Percentiles rank a stretch among this genome's conserved stretches.
phyloP scores from a whole-genome alignment of 306 rosid genomes.

The Rosa lucieae region DNA sequence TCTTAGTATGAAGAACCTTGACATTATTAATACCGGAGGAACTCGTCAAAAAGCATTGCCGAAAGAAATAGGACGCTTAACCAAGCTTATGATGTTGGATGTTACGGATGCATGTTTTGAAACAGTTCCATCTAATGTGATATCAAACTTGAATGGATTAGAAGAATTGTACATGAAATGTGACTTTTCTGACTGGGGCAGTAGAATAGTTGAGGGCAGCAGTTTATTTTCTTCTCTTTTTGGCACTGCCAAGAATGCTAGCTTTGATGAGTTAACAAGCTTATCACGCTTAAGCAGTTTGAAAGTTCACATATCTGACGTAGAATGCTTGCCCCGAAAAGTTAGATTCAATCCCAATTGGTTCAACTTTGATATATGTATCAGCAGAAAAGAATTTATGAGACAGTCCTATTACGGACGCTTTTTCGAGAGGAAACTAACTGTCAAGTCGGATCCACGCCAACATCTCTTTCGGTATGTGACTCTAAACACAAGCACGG shows the following conservation, averaged over 20 bases:
- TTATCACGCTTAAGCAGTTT: background rate
- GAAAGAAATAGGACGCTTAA: too few species aligned
- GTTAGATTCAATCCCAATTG: background rate
- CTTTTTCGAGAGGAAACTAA: background rate
- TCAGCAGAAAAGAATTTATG: background rate
- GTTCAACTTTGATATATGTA: background rate
- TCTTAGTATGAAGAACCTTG: too few species aligned
- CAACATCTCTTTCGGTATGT: background rate
- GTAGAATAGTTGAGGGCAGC: fast-evolving
- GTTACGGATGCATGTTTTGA: background rate
- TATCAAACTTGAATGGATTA: background rate
- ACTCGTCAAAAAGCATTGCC: too few species aligned
- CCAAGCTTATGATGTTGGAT: background rate
- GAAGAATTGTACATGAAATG: background rate
- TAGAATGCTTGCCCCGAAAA: background rate
- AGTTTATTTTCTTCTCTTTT: background rate
- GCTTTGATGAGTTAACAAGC: background rate
- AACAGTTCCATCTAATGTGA: background rate
- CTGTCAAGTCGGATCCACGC: background rate
- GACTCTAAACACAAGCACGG: background rate
- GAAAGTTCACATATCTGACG: background rate
- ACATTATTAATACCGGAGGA: too few species aligned
- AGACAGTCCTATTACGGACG: background rate
- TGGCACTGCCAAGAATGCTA: background rate
- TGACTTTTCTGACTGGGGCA: background rate